phyloP scores from a whole-genome alignment of 495 filamentous ascomycete species.

The Neurospora tetrasperma region DNA sequence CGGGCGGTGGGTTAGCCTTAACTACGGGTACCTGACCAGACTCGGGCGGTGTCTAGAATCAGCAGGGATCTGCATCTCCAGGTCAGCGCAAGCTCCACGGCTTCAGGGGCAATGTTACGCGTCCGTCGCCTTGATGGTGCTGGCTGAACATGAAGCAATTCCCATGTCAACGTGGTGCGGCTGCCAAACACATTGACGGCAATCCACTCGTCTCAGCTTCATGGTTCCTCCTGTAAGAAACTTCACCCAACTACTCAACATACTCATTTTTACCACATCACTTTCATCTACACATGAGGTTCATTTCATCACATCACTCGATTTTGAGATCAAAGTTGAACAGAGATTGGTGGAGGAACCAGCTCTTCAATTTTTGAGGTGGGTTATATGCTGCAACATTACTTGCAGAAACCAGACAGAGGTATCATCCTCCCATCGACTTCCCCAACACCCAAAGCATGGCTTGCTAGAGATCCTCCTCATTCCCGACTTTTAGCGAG shows the following conservation, averaged over 20 bases:
- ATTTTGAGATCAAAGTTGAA: neutral
- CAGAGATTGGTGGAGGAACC: neutral
- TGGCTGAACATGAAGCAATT: neutral
- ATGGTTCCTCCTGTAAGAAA: neutral
- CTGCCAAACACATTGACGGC: neutral
- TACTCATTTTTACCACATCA: neutral
- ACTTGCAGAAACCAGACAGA: neutral
- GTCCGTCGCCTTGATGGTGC: neutral
- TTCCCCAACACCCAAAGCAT: slow-evolving; percentile 7
- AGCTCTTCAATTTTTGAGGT: neutral
- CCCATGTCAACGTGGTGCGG: neutral
- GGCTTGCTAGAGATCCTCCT: slow-evolving; percentile 13
- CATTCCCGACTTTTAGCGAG: neutral
- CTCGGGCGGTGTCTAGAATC: neutral
- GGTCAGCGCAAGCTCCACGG: neutral
- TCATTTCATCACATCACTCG: too few relatives aligned
- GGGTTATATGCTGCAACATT: neutral
- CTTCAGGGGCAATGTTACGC: neutral
- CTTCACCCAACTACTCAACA: neutral
- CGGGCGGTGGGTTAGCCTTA: neutral
- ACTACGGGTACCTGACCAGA: neutral
- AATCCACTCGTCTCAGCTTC: neutral
- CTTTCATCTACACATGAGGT: neutral
- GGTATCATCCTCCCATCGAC: slow-evolving; percentile 9
- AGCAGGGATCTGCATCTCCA: neutral